Conservation (phyloP, 2,329 filamentous ascomycete genomes). For the Aspergillus tubingensis region DNA sequence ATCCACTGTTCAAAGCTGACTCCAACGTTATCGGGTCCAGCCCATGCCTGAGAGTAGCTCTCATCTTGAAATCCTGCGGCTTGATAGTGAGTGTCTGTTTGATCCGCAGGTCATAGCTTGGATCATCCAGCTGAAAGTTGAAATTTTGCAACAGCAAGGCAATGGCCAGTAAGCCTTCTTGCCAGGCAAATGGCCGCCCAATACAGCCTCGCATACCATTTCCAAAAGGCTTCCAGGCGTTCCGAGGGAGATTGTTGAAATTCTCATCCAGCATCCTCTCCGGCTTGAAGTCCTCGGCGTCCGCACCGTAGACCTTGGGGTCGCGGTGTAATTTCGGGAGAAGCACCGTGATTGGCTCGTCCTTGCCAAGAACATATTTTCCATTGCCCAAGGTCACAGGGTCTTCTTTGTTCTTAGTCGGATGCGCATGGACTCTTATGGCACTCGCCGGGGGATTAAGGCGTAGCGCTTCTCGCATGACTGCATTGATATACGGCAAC, state of each 20-base stretch:
- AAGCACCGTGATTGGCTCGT: conserved; percentile 53
- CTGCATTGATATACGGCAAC: conserved; percentile 43
- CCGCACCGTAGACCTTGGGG: conserved; percentile 64
- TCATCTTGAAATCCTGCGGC: conserved; percentile 61
- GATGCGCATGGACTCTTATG: conserved; percentile 55
- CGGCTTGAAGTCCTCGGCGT: conserved; percentile 66
- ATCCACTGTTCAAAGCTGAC: conserved; percentile 32
- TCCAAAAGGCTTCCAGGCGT: conserved; percentile 73
- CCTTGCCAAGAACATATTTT: conserved; percentile 60
- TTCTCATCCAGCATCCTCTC: conserved; percentile 72
- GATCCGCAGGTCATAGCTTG: conserved; percentile 44
- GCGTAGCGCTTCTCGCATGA: conserved; percentile 66
- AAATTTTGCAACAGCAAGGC: conserved; percentile 71
- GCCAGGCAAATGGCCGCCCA: conserved; percentile 72
- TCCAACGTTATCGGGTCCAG: conserved; percentile 49
- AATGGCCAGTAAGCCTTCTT: conserved; percentile 65
- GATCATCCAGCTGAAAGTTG: conserved; percentile 64
- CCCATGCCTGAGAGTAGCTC: conserved; percentile 56
- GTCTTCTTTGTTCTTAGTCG: conserved; percentile 43
- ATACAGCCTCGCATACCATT: conserved; percentile 72
- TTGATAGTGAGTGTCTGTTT: conserved; percentile 45
- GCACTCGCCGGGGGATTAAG: conserved; percentile 59
- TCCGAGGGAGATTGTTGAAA: conserved; percentile 61
- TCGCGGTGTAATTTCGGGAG: conserved; percentile 61
- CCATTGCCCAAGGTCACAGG: conserved; percentile 57